Evolutionary conservation across 2,329 filamentous ascomycete genomes (phyloP).

Genomic region (Dactylellina cionopaga): DNA sequence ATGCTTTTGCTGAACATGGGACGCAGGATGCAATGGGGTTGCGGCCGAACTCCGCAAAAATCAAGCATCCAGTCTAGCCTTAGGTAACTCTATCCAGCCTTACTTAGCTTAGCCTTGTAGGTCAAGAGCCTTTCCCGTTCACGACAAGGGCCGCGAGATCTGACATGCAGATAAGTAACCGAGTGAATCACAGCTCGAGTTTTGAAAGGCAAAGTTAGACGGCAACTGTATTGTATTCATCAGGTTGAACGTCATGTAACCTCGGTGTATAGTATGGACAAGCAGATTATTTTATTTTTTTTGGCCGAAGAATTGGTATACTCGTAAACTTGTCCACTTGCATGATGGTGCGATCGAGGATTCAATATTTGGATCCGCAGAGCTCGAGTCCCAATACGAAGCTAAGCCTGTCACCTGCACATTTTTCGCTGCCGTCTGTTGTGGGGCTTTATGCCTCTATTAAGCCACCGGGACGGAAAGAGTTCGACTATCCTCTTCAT

Average conservation of each 20-base stretch:
- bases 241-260: too few species aligned
- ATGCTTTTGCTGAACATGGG: constrained; percentile 5
- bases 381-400: constrained; percentile 28
- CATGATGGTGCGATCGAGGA: constrained; percentile 5
- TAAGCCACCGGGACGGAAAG: constrained; percentile 31
- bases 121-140: constrained; percentile 33
- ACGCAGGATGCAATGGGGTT: constrained; percentile 23
- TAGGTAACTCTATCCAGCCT: constrained; percentile 24
- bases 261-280: too few species aligned
- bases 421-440: constrained; percentile 13
- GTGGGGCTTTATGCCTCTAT: constrained; percentile 27
- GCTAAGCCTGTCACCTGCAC: constrained; percentile 32
- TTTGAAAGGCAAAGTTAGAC: too few species aligned
- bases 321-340: too few species aligned
- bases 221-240: too few species aligned
- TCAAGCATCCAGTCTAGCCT: constrained; percentile 1
- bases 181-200: constrained; percentile 8
- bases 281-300: too few species aligned
- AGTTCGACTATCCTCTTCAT: neutral
- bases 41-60: constrained; percentile 27
- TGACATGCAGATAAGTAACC: constrained; percentile 34
- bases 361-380: constrained; percentile 32
- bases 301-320: too few species aligned
- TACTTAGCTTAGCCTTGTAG: constrained; percentile 21
- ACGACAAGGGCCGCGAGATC: constrained; percentile 14